Evolutionary conservation across 164 flowering plant species (phyloP).

Genomic region (Annona cherimola): DNA sequence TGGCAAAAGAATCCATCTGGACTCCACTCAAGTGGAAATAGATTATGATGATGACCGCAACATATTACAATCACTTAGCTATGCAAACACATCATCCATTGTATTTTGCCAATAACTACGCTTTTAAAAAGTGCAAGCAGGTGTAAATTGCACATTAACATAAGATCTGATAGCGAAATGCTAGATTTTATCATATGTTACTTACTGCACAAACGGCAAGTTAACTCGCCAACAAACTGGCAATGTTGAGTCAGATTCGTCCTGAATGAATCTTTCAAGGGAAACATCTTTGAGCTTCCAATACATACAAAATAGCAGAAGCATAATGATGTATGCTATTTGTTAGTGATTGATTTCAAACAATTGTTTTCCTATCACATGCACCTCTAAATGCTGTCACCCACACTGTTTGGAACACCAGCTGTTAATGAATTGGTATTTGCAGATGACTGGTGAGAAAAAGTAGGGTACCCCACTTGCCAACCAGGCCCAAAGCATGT

Average conservation of each 20-base stretch:
- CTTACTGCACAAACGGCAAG: slow-evolving; percentile 53
- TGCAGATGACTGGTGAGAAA: background rate
- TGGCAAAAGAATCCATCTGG: too few relatives aligned
- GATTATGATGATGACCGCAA: too few relatives aligned
- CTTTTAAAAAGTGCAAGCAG: background rate
- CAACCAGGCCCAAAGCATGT: background rate
- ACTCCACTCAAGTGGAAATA: too few relatives aligned
- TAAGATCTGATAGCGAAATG: too few relatives aligned
- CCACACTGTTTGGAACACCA: background rate
- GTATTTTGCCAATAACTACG: background rate
- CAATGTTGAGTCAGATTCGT: slow-evolving; percentile 50
- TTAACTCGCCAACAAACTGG: slow-evolving; percentile 73
- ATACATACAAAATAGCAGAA: background rate
- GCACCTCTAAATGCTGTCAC: background rate
- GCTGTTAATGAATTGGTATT: background rate
- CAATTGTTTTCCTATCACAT: background rate
- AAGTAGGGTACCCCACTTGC: background rate
- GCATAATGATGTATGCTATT: background rate
- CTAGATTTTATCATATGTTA: background rate
- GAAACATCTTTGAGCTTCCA: slow-evolving; percentile 50
- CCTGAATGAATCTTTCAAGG: slow-evolving; percentile 29
- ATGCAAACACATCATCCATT: background rate
- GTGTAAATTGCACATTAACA: too few relatives aligned
- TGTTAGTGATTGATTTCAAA: slow-evolving; percentile 2
- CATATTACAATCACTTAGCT: too few relatives aligned